These are phyloP conservation scores for Brettanomyces naardenensis DNA, from an alignment of 805 yeast genomes.

Conservation along the genomic window DNA sequence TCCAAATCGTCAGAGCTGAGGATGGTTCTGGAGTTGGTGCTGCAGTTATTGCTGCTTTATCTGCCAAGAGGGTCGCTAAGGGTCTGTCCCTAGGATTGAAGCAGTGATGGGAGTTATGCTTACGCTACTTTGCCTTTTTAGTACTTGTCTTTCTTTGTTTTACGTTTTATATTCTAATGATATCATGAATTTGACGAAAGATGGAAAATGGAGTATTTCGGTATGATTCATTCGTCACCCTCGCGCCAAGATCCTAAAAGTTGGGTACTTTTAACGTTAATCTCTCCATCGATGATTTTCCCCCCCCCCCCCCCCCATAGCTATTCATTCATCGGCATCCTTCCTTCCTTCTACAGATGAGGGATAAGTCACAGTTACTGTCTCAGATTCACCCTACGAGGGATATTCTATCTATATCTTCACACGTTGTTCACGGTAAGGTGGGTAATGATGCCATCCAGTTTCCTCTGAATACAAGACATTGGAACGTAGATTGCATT, in stretches of 20 bases:
- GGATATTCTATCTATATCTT: constrained; percentile 54
- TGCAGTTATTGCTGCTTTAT: constrained; percentile 93
- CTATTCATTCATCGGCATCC: too few relatives aligned
- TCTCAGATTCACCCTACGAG: constrained; percentile 4
- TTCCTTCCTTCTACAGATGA: too few relatives aligned
- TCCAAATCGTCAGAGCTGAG: constrained; percentile 83
- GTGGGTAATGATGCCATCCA: constrained; percentile 92
- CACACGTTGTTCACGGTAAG: constrained; percentile 93
- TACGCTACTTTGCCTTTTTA: background rate
- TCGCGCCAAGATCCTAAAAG: too few relatives aligned
- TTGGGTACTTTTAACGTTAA: too few relatives aligned
- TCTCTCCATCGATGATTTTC: too few relatives aligned
- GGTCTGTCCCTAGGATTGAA: constrained; percentile 61
- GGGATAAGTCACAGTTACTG: background rate
- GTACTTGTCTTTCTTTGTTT: background rate
- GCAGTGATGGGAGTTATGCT: background rate
- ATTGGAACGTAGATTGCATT: constrained; percentile 90
- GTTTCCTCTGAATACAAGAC: constrained; percentile 76
- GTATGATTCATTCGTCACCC: too few relatives aligned
- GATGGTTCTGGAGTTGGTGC: constrained; percentile 99
- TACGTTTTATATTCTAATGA: background rate
- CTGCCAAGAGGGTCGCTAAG: constrained; percentile 66
- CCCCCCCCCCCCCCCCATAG: too few relatives aligned
- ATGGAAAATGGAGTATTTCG: too few relatives aligned
- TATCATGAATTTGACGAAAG: too few relatives aligned